A percentile compares a stretch with the other conserved stretches of the same genome.
phyloP scores from a whole-genome alignment of 2,329 filamentous ascomycete genomes.

The Xylariaceae sp. region DNA sequence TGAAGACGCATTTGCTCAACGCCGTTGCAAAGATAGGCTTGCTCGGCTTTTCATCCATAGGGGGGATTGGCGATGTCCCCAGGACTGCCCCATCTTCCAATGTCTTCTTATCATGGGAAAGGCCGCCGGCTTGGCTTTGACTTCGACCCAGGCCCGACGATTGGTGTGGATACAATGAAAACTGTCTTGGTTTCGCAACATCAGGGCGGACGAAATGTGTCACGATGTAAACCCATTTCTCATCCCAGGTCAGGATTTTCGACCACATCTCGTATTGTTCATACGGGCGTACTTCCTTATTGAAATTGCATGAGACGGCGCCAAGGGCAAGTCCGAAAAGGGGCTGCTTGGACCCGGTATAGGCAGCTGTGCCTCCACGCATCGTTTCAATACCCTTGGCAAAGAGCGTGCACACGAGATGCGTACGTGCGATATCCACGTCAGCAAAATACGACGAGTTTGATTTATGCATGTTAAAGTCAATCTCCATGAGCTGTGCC shows the following conservation, averaged over 20 bases:
- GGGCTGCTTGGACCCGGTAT: conserved; percentile 24
- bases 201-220: conserved; percentile 45
- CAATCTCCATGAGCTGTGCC: conserved; percentile 60
- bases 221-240: conserved; percentile 53
- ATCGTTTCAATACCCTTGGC: conserved; percentile 28
- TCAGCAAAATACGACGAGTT: conserved; percentile 70
- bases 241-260: conserved; percentile 50
- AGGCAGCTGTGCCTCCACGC: conserved; percentile 27
- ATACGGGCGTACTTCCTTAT: conserved; percentile 49
- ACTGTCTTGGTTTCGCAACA: conserved; percentile 27
- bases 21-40: conserved; percentile 44
- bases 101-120: not conserved
- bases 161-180: conserved; percentile 30
- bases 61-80: conserved; percentile 1
- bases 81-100: not conserved
- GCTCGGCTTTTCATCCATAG: conserved; percentile 9
- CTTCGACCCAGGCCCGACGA: conserved; percentile 7
- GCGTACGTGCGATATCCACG: conserved; percentile 63
- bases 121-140: conserved; percentile 2
- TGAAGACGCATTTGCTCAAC: conserved; percentile 56
- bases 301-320: conserved; percentile 51
- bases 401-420: conserved; percentile 52
- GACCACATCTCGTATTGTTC: conserved; percentile 48
- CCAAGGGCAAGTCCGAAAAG: conserved; percentile 39
- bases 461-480: conserved; percentile 70